phyloP scores from a whole-genome alignment of 805 yeast genomes.

The Ogataea sp. region DNA sequence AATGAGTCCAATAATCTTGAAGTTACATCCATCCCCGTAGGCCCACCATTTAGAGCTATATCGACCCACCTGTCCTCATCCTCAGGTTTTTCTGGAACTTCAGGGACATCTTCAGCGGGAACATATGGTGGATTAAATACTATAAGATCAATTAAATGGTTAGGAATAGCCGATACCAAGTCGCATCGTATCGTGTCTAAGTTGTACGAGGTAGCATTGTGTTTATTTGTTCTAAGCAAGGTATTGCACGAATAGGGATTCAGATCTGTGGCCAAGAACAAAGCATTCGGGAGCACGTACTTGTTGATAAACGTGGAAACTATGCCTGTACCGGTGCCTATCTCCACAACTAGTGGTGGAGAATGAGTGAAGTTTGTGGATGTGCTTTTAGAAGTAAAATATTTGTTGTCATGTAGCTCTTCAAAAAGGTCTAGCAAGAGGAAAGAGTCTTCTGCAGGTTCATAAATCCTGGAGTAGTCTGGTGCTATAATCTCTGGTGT shows the following conservation, averaged over 20 bases:
- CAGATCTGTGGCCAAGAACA: conserved; percentile 67
- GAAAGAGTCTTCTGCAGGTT: conserved; percentile 91
- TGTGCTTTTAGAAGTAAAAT: conserved; percentile 17
- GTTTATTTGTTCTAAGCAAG: conserved; percentile 31
- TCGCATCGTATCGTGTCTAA: conserved; percentile 50
- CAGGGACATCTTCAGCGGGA: conserved; percentile 75
- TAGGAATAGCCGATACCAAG: conserved; percentile 42
- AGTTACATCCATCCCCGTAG: conserved; percentile 85
- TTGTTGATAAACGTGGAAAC: conserved; percentile 70
- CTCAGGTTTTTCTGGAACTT: conserved; percentile 33
- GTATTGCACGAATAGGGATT: conserved; percentile 69
- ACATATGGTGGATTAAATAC: conserved; percentile 97
- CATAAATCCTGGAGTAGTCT: conserved; percentile 73
- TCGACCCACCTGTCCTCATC: conserved; percentile 71
- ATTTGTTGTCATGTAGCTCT: conserved; percentile 29
- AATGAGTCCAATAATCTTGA: conserved; percentile 49
- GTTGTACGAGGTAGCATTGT: conserved; percentile 14
- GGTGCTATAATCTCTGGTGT: conserved; percentile 59
- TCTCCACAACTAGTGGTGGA: conserved; percentile 65
- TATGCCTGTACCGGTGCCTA: conserved; percentile 92
- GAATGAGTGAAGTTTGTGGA: no score
- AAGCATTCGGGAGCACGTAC: conserved; percentile 42
- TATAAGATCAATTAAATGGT: conserved; percentile 52
- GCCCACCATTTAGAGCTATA: conserved; percentile 84
- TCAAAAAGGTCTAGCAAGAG: conserved; percentile 78